These are phyloP conservation scores for Cystofilobasidium bisporidii DNA, from an alignment of 768 basidiomycete genomes.

Conservation along the genomic window DNA sequence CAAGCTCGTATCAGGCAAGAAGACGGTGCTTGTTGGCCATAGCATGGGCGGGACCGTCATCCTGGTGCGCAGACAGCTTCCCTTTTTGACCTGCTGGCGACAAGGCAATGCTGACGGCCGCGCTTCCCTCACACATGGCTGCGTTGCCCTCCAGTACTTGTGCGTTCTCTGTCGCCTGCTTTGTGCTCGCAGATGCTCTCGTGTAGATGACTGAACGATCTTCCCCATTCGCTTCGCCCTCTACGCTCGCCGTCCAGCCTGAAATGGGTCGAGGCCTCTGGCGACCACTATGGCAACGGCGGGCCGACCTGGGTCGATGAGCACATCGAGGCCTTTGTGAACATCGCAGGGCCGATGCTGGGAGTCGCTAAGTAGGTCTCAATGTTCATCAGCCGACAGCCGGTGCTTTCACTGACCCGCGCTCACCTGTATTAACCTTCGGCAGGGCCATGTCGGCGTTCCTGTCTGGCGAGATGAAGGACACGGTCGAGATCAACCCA, in stretches of 20 bases:
- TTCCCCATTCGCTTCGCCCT: too few relatives aligned
- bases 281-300: constrained; percentile 56
- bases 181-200: too few relatives aligned
- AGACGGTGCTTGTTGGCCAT: constrained; percentile 57
- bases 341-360: constrained; percentile 77
- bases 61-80: constrained; percentile 10
- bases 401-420: too few relatives aligned
- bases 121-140: background rate
- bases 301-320: constrained; percentile 88
- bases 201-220: background rate
- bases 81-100: background rate
- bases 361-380: constrained; percentile 26
- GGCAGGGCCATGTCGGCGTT: constrained; percentile 90
- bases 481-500: constrained; percentile 46
- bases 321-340: constrained; percentile 54
- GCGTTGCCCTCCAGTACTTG: constrained; percentile 55
- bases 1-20: constrained; percentile 60
- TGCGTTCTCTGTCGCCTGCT: too few relatives aligned
- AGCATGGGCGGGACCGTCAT: constrained; percentile 72
- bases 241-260: constrained; percentile 47
- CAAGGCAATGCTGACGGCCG: background rate
- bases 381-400: too few relatives aligned
- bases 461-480: constrained; percentile 89
- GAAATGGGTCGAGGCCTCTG: constrained; percentile 91
- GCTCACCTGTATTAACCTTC: too few relatives aligned